Percentiles rank a stretch among this genome's conserved stretches.
phyloP scores from a whole-genome alignment of 345 rosid species.

The Eucalyptus fibrosa region DNA sequence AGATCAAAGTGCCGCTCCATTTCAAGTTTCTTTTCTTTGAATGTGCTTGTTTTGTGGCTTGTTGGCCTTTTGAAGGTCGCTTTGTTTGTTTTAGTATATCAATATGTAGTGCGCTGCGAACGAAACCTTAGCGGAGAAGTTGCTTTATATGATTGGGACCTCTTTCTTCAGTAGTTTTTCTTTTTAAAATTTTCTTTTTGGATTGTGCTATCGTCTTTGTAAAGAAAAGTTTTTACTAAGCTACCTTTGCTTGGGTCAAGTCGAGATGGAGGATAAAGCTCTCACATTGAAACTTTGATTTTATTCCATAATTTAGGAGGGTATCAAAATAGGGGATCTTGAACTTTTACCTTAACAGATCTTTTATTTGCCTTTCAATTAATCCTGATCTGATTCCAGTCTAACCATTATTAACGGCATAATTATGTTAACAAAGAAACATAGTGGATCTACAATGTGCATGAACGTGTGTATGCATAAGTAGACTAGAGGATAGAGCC shows the following conservation, averaged over 20 bases:
- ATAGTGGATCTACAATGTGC: not conserved
- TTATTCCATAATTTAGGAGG: not conserved
- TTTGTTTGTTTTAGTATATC: not conserved
- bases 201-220: not conserved
- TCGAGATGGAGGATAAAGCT: not conserved
- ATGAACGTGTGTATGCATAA: not conserved
- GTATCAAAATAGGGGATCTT: not conserved
- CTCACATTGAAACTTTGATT: not conserved
- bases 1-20: not conserved
- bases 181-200: not conserved
- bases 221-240: not conserved
- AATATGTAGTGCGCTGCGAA: not conserved
- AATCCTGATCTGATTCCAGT: rapidly evolving
- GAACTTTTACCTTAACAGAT: not conserved
- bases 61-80: not conserved
- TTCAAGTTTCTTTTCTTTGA: not conserved
- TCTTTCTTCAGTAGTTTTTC: not conserved
- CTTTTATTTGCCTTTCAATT: not conserved
- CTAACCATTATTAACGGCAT: not conserved
- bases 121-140: not conserved
- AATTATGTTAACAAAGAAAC: not conserved
- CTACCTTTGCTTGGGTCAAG: not conserved
- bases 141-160: not conserved
- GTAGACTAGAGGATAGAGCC: not conserved
- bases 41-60: not conserved